Base-by-base conservation (phyloP, 2,329 filamentous ascomycete species). In the Huntiella moniliformis region DNA sequence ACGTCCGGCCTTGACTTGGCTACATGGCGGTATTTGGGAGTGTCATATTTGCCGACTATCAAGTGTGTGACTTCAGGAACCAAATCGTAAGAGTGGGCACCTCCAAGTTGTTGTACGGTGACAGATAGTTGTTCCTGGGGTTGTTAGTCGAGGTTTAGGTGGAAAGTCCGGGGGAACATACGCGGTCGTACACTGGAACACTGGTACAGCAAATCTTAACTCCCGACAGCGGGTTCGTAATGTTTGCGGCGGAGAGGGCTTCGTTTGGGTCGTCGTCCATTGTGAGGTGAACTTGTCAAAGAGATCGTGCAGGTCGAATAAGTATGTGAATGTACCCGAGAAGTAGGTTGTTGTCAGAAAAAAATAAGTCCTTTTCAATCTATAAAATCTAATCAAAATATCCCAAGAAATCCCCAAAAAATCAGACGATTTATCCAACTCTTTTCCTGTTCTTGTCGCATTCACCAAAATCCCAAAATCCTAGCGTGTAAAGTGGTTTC, bases 31-130 rank as follows among this genome's bases (percentile, higher is more conserved):
- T 98, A 98, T 61, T 98, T 98, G 42, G 82, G 76, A 1, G 88
- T 96, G 58, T 88, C 75, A 56, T 85, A 82, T 55, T 82, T 79
- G 59, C 87, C 91, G 51, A 94, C 84, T 52, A 98, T 73, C 40
- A 98, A 76, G 64, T 98, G 91, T 4, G 91, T 96, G 41, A 93
- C 85, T 60, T 95, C 85, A 47, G 82, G 83, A n/a, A 87, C 96
- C 38, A 98, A 74, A 60, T 98, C 87, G 60, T 86, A 81, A 55
- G 82, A 86, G 68, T 93, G 82, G 50, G 73, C 62, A 43, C 87
- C 91, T 52, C 91, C 91, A 67, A 98, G 85, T 57, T 94, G 76
- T 52, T 68, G 62, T 13, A 82, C 82, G 50, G 77, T 74, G 42
- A 68, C 62, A 12, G 73, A 74, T 42, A 85, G 68, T 45, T 74